These are phyloP conservation scores for Podila epicladia DNA, from an alignment of 192 early-diverging fungal species.

Conservation along the genomic window DNA sequence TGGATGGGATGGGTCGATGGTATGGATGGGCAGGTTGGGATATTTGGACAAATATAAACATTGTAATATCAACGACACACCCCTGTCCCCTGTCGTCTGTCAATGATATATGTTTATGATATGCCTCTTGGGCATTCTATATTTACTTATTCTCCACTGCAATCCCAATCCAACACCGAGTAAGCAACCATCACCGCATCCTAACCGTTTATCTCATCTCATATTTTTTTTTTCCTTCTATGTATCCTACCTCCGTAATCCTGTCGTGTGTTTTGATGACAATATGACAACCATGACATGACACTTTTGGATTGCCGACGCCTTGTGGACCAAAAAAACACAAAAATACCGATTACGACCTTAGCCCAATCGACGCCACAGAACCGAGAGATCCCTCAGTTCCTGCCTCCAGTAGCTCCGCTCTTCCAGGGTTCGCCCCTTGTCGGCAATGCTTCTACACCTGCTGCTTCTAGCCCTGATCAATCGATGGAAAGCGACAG, in stretches of 20 bases:
- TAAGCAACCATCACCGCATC: not conserved
- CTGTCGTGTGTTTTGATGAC: not conserved
- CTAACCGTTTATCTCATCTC: not conserved
- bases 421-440: constrained; percentile 37
- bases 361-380: constrained; percentile 35
- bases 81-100: not conserved
- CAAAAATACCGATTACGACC: not conserved
- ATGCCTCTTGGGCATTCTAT: constrained; percentile 8
- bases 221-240: constrained; percentile 2
- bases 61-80: too few relatives aligned
- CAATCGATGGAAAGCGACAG: constrained; percentile 51
- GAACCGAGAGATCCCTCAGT: constrained; percentile 57
- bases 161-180: too few relatives aligned
- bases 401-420: constrained; percentile 50
- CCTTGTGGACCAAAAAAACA: not conserved
- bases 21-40: not conserved
- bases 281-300: not conserved
- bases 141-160: constrained; percentile 11
- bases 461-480: constrained; percentile 46
- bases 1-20: not conserved
- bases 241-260: not conserved
- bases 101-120: not conserved
- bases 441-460: constrained; percentile 24
- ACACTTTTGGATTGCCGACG: not conserved
- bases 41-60: not conserved